phyloP scores from a whole-genome alignment of 1,284 basidiomycete species.

The Agroathelia rolfsii region DNA sequence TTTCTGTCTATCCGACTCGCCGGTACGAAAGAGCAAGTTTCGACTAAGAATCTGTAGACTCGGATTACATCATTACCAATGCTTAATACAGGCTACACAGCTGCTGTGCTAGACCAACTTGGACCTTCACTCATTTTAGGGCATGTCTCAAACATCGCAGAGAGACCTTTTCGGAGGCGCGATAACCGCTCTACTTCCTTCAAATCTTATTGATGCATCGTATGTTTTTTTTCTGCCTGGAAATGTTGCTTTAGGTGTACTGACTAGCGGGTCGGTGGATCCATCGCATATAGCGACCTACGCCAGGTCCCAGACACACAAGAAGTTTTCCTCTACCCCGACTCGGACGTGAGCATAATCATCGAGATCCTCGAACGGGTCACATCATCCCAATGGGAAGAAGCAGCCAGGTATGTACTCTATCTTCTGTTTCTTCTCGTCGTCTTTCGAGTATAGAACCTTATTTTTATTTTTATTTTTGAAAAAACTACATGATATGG shows the following conservation, averaged over 20 bases:
- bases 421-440: constrained; percentile 12
- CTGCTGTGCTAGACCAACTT: constrained; percentile 3
- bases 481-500: not conserved
- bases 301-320: constrained; percentile 97
- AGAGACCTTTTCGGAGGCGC: constrained; percentile 70
- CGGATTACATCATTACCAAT: too few relatives aligned
- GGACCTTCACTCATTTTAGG: not conserved
- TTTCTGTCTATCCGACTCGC: too few relatives aligned
- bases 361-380: constrained; percentile 81
- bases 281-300: constrained; percentile 46
- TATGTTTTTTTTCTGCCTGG: constrained; percentile 31
- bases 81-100: too few relatives aligned
- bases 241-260: constrained; percentile 2
- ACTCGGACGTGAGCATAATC: constrained; percentile 69
- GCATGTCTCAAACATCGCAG: constrained; percentile 14
- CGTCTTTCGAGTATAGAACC: too few relatives aligned
- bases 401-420: constrained; percentile 57
- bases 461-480: not conserved
- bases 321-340: constrained; percentile 80
- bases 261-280: constrained; percentile 4
- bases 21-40: too few relatives aligned
- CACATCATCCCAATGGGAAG: constrained; percentile 41
- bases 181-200: constrained; percentile 56
- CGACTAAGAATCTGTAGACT: too few relatives aligned
- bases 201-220: constrained; percentile 76